Base-by-base conservation (phyloP, 148 eudicot species). In the Rhododendron ovatum region DNA sequence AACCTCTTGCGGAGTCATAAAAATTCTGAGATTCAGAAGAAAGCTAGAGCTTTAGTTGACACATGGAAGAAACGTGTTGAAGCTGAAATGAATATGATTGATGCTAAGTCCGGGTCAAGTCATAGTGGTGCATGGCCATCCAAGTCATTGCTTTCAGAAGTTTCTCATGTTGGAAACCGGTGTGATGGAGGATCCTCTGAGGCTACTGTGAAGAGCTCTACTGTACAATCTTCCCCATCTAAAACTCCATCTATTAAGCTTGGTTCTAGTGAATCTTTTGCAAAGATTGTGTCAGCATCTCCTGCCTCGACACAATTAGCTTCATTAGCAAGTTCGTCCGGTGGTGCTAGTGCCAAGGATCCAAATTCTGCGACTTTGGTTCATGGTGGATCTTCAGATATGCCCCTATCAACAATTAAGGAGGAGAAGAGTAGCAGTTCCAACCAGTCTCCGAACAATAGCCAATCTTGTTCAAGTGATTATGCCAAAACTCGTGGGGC, bases 21-120 rank as follows among this genome's bases (percentile, higher is more conserved):
- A 84, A 98, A 95, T 79, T 81, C 90, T 3, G 99, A 98, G 82
- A 98, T 98, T 88, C 99, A 98, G 90, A 94, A 91, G 92, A 98
- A 95, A 89, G 95, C 99, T 7, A 90, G 96, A 88, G 90, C 91
- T 84, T 91, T 98, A 87, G 98, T 98, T 80, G 98, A 95, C 89
- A 95, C 94, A 57, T 98, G 99, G 99, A 98, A 98, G 91, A 95
- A 94, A 88, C 96, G 99, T 28, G 99, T 98, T 61, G 96, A 95
- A 91, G 96, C 94, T 75, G 99, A 98, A 88, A 93, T 98, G 95
- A 94, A 86, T 78, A 88, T 88, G 30, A 93, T 85, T 76, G 99
- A 98, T 85, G 57, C 92, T 50, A 94, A 92, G 87, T 79, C 96
- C 82, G 93, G 90, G 83, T 81, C 94, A 39, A 89, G 85, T 77